A percentile compares a stretch with the other conserved stretches of the same genome.
These are phyloP conservation scores for Pelargonium nanum DNA, from an alignment of 345 rosid genomes.

Conservation along the genomic window DNA sequence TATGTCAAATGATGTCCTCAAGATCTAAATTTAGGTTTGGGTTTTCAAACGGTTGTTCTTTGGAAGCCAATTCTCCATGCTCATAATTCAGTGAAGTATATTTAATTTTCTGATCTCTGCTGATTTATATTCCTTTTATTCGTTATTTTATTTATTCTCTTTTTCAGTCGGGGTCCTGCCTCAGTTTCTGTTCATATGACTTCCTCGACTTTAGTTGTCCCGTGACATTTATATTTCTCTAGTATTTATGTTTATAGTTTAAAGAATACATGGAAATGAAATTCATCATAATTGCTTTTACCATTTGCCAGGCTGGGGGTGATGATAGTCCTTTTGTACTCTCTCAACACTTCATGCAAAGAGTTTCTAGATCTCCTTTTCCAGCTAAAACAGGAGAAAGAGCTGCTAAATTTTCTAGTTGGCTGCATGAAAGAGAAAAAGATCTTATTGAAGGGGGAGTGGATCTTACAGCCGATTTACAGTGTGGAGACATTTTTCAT, in stretches of 20 bases:
- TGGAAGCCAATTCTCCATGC: no score
- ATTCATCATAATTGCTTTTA: constrained; percentile 7
- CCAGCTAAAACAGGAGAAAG: constrained; percentile 73
- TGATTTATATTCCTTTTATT: neutral
- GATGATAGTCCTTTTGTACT: constrained; percentile 63
- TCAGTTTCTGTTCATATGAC: neutral
- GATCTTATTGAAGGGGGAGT: constrained; percentile 46
- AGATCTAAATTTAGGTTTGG: no score
- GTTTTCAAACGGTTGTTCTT: no score
- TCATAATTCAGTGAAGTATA: neutral
- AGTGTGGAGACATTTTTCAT: constrained; percentile 81
- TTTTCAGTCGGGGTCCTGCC: no score
- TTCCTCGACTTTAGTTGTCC: neutral
- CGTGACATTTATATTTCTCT: neutral
- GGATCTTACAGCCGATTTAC: constrained; percentile 58
- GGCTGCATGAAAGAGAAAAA: constrained; percentile 53
- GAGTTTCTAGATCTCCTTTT: constrained; percentile 61
- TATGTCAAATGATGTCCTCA: no score
- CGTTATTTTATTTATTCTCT: neutral
- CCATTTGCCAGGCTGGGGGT: constrained; percentile 69
- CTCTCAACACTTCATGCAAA: constrained; percentile 69
- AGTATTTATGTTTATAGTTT: neutral
- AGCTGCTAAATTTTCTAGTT: constrained; percentile 61
- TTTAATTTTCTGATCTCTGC: neutral
- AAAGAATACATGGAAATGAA: no score